Percentiles rank a stretch among this genome's conserved stretches.
These are phyloP conservation scores for Extremus antarcticus DNA, from an alignment of 495 filamentous ascomycete species.

Conservation along the genomic window DNA sequence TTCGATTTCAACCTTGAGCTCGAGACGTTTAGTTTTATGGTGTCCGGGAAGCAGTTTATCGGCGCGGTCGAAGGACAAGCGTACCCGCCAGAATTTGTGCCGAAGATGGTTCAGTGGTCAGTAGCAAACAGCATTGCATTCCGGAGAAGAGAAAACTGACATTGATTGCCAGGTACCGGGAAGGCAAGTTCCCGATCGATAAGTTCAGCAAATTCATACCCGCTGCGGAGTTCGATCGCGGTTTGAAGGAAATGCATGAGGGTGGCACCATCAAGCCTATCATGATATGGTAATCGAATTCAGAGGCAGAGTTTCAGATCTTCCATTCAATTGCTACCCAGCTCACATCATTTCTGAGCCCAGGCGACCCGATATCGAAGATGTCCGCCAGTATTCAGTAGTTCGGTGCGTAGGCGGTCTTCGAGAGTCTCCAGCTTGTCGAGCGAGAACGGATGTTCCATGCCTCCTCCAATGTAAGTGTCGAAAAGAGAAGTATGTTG, in stretches of 20 bases:
- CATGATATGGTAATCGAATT: slow-evolving; percentile 18
- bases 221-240: slow-evolving; percentile 55
- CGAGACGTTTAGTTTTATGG: slow-evolving; percentile 16
- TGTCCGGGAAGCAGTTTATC: slow-evolving; percentile 16
- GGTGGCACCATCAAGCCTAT: slow-evolving; percentile 28
- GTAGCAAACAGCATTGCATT: no score
- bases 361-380: no score
- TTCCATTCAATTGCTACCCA: no score
- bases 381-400: no score
- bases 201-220: slow-evolving; percentile 35
- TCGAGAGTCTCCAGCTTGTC: no score
- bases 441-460: no score
- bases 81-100: slow-evolving; percentile 17
- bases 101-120: slow-evolving; percentile 22
- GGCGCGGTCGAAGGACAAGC: slow-evolving; percentile 22
- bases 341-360: no score
- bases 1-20: slow-evolving; percentile 18
- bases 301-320: no score
- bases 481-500: no score
- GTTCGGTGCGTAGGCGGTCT: no score
- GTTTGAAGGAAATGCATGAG: slow-evolving; percentile 35
- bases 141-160: no score
- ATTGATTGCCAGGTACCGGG: slow-evolving; percentile 22
- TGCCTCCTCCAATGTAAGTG: no score
- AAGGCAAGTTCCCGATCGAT: slow-evolving; percentile 27